Conservation (phyloP, 108 stramenopile genomes). For the Craspedostauros australis region DNA sequence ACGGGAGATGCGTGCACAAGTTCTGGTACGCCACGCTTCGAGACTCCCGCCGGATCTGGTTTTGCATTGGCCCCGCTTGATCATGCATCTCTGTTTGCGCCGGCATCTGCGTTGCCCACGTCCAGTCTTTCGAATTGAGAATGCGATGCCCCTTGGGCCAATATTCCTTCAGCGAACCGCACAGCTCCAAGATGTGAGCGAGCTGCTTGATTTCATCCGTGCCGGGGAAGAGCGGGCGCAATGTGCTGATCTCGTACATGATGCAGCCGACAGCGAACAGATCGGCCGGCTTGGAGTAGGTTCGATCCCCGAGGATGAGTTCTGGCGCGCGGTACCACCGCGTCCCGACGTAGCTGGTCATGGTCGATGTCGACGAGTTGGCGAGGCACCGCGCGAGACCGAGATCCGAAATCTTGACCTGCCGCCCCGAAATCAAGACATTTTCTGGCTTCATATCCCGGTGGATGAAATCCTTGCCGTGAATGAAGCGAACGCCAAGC, state of each 20-base stretch:
- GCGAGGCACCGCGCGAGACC: conserved; percentile 77
- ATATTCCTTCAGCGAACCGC: conserved; percentile 54
- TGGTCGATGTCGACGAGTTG: conserved; percentile 10
- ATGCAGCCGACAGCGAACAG: conserved; percentile 91
- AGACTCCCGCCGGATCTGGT: not conserved
- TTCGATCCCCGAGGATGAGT: conserved; percentile 53
- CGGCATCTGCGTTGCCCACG: not conserved
- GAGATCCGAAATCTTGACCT: conserved; percentile 91
- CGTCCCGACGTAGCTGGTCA: conserved; percentile 93
- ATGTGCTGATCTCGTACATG: conserved; percentile 85
- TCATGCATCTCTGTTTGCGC: not conserved
- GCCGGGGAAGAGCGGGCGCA: conserved; percentile 91
- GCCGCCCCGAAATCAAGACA: conserved; percentile 69
- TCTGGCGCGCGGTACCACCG: conserved; percentile 98
- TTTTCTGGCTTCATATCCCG: conserved; percentile 96
- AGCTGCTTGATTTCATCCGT: conserved; percentile 87
- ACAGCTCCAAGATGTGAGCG: conserved; percentile 69
- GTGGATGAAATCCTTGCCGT: conserved; percentile 86
- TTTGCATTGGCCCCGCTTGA: not conserved
- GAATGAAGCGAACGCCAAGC: conserved; percentile 84
- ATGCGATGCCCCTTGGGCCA: conserved; percentile 27
- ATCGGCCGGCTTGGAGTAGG: conserved; percentile 90
- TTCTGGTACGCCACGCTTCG: no score
- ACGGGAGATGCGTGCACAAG: no score
- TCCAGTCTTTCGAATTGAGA: conserved; percentile 1